These are phyloP conservation scores for Claviceps capensis DNA, from an alignment of 2,329 filamentous ascomycete genomes.

Conservation along the genomic window DNA sequence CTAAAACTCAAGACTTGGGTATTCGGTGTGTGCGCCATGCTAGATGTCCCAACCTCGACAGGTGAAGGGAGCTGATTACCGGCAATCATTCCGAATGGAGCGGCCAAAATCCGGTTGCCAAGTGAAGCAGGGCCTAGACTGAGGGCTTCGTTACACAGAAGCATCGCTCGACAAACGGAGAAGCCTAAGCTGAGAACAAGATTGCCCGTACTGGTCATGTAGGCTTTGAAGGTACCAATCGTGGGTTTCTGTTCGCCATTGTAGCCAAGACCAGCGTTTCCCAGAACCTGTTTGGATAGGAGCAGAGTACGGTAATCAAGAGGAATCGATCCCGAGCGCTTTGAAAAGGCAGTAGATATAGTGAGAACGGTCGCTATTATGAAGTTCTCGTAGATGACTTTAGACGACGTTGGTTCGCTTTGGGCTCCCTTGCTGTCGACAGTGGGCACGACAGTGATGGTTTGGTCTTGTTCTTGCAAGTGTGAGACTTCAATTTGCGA, in stretches of 20 bases:
- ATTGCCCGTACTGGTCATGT: conserved; percentile 41
- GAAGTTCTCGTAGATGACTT: conserved; percentile 39
- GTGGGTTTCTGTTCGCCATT: conserved; percentile 14
- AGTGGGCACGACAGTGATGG: conserved; percentile 15
- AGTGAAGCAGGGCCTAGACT: conserved; percentile 25
- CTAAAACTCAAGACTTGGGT: conserved; percentile 32
- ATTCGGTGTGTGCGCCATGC: conserved; percentile 37
- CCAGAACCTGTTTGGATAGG: conserved; percentile 19
- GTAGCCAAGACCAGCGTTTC: conserved; percentile 9
- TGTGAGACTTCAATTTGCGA: conserved; percentile 3
- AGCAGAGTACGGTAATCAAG: conserved; percentile 40
- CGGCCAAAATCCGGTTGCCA: conserved; percentile 35
- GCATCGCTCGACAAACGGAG: conserved; percentile 32
- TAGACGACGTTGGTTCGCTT: conserved; percentile 15
- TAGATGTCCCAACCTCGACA: conserved; percentile 17
- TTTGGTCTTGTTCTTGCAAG: conserved; percentile 15
- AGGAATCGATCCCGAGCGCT: conserved; percentile 32
- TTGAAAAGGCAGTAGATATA: conserved; percentile 36
- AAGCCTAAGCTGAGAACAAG: conserved; percentile 37
- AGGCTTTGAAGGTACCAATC: conserved; percentile 37
- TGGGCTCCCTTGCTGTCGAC: conserved; percentile 10
- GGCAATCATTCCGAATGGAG: conserved; percentile 35
- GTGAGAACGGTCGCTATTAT: conserved; percentile 37
- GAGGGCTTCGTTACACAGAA: conserved; percentile 30
- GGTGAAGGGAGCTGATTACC: conserved; percentile 12